Conservation (phyloP, 768 basidiomycete species). For the Phanerochaete sordida region DNA sequence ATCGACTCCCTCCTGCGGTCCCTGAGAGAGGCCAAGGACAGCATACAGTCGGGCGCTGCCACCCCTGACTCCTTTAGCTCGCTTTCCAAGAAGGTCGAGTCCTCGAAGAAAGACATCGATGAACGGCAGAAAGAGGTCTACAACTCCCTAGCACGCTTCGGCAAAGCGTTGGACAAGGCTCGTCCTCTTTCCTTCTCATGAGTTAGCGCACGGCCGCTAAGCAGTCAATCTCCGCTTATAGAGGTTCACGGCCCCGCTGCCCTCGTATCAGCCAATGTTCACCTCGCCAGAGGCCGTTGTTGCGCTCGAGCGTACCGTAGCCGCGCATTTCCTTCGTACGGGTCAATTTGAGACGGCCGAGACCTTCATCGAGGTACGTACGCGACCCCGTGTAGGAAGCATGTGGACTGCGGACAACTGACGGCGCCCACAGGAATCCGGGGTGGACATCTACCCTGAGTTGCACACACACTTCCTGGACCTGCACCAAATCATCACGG, state of each 20-base stretch:
- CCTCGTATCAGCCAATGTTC: slow-evolving; percentile 66
- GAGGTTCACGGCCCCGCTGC: slow-evolving; percentile 53
- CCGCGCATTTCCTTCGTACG: slow-evolving; percentile 73
- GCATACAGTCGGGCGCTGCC: slow-evolving; percentile 44
- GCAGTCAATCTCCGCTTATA: slow-evolving; percentile 24
- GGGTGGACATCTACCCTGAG: slow-evolving; percentile 49
- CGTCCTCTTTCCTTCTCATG: background rate
- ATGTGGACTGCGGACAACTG: background rate
- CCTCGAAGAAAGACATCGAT: slow-evolving; percentile 79
- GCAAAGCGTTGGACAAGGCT: slow-evolving; percentile 92
- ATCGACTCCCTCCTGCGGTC: slow-evolving; percentile 61
- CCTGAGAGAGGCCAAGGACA: slow-evolving; percentile 53
- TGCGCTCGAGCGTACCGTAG: slow-evolving; percentile 69
- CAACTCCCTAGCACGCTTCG: slow-evolving; percentile 67
- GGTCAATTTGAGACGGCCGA: slow-evolving; percentile 79
- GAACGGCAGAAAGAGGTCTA: slow-evolving; percentile 90
- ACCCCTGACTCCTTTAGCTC: slow-evolving; percentile 46
- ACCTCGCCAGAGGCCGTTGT: slow-evolving; percentile 51
- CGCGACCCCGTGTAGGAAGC: background rate
- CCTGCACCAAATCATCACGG: slow-evolving; percentile 67
- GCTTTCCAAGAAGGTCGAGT: slow-evolving; percentile 58
- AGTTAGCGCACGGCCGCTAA: slow-evolving; percentile 8
- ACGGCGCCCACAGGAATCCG: slow-evolving; percentile 56
- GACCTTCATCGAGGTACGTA: slow-evolving; percentile 64
- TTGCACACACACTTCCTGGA: slow-evolving; percentile 58